A percentile compares a stretch with the other conserved stretches of the same genome.
Evolutionary conservation across 805 yeast genomes (phyloP).

Genomic region (Debaryomyces maramus): DNA sequence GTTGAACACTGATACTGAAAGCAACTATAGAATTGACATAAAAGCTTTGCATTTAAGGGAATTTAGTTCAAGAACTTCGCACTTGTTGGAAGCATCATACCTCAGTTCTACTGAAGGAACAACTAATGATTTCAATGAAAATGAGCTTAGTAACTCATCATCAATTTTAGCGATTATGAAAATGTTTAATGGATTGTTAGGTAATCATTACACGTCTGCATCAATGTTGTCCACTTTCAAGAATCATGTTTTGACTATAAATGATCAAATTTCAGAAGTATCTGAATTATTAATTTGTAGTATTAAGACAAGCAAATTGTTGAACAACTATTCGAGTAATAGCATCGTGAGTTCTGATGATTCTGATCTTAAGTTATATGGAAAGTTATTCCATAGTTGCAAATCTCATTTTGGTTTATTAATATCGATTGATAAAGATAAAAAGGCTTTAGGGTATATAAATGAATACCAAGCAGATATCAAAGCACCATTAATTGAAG

Average conservation of each 20-base stretch:
- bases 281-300: constrained; percentile 29
- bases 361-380: constrained; percentile 23
- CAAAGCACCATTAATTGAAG: neutral
- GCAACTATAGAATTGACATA: constrained; percentile 27
- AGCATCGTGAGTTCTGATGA: constrained; percentile 11
- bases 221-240: constrained; percentile 33
- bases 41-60: constrained; percentile 58
- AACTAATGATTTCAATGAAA: constrained; percentile 17
- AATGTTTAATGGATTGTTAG: constrained; percentile 33
- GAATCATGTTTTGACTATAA: constrained; percentile 30
- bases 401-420: constrained; percentile 35
- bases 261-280: constrained; percentile 28
- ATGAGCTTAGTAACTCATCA: constrained; percentile 28
- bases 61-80: constrained; percentile 67
- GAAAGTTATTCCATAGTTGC: constrained; percentile 25
- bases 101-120: constrained; percentile 12
- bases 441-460: neutral
- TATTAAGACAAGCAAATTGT: constrained; percentile 15
- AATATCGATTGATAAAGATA: constrained; percentile 18
- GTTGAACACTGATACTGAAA: constrained; percentile 14
- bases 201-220: constrained; percentile 25
- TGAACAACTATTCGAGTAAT: neutral
- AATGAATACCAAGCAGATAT: constrained; percentile 7
- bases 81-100: constrained; percentile 64
- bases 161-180: constrained; percentile 36